Percentiles rank a stretch among this genome's conserved stretches.
phyloP scores from a whole-genome alignment of 2,329 filamentous ascomycete genomes.

The Aspergillaceae sp. region DNA sequence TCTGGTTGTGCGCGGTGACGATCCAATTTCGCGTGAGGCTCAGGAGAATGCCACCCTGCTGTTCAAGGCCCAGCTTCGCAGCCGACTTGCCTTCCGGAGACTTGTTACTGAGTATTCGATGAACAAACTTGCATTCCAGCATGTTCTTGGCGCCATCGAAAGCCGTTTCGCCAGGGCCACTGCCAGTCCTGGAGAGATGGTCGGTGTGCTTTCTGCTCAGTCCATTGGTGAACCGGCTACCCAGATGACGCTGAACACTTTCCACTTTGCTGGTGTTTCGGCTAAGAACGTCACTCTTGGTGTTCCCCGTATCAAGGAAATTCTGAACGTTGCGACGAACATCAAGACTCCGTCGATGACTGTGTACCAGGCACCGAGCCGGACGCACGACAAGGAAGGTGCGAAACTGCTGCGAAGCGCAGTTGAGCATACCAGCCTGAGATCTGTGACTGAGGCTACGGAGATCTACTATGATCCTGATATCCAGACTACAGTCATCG shows the following conservation, averaged over 20 bases:
- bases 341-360: constrained; percentile 99
- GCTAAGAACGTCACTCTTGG: constrained; percentile 99
- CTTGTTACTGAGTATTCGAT: constrained; percentile 77
- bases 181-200: constrained; percentile 95
- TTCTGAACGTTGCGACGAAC: constrained; percentile 93
- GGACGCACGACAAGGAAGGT: constrained; percentile 60
- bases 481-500: constrained; percentile 74
- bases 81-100: constrained; percentile 84
- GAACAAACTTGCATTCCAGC: constrained; percentile 85
- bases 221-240: constrained; percentile 98
- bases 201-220: constrained; percentile 92
- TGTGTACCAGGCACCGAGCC: constrained; percentile 64
- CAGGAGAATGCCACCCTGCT: constrained; percentile 81
- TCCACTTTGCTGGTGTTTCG: constrained; percentile 99
- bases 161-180: constrained; percentile 77
- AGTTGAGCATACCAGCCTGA: constrained; percentile 89
- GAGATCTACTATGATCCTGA: constrained; percentile 98
- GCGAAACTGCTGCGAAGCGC: constrained; percentile 79
- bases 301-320: constrained; percentile 98
- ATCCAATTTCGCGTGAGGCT: constrained; percentile 74
- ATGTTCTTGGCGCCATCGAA: constrained; percentile 84
- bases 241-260: constrained; percentile 99
- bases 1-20: constrained; percentile 75
- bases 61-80: constrained; percentile 86
- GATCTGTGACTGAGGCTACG: constrained; percentile 80